phyloP scores from a whole-genome alignment of 805 yeast species.

The Metschnikowia sp. region DNA sequence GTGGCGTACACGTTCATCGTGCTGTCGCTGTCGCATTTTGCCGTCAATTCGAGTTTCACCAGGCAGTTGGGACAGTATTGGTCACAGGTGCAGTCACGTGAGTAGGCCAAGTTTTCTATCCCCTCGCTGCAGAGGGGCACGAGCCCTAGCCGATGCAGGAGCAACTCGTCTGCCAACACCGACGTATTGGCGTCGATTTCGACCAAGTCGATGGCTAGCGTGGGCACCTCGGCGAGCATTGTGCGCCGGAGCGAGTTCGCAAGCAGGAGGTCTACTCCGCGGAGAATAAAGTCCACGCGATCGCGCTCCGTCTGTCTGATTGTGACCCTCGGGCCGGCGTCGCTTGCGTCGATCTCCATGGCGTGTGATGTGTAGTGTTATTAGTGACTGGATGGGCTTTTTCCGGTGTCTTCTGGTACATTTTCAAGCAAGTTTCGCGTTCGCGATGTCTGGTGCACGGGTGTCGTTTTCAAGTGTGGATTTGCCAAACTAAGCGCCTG shows the following conservation, averaged over 20 bases:
- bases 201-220: conserved; percentile 92
- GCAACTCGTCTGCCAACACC: conserved; percentile 94
- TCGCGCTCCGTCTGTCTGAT: conserved; percentile 84
- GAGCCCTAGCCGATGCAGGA: conserved; percentile 90
- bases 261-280: conserved; percentile 82
- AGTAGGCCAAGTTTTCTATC: conserved; percentile 78
- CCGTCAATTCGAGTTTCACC: conserved; percentile 80
- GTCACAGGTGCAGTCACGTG: conserved; percentile 97
- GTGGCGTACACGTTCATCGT: conserved; percentile 88
- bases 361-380: too few relatives aligned
- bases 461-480: too few relatives aligned
- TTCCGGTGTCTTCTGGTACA: too few relatives aligned
- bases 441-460: too few relatives aligned
- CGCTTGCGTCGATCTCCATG: conserved; percentile 30
- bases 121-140: conserved; percentile 84
- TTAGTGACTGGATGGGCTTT: too few relatives aligned
- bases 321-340: conserved; percentile 72
- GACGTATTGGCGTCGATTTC: conserved; percentile 91
- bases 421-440: too few relatives aligned
- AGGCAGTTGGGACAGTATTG: conserved; percentile 95
- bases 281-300: conserved; percentile 83
- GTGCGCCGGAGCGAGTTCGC: conserved; percentile 91
- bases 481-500: too few relatives aligned
- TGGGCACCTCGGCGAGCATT: conserved; percentile 95
- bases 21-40: conserved; percentile 83